These are phyloP conservation scores for Streptanthus diversifolius DNA, from an alignment of 345 rosid genomes.

Conservation along the genomic window DNA sequence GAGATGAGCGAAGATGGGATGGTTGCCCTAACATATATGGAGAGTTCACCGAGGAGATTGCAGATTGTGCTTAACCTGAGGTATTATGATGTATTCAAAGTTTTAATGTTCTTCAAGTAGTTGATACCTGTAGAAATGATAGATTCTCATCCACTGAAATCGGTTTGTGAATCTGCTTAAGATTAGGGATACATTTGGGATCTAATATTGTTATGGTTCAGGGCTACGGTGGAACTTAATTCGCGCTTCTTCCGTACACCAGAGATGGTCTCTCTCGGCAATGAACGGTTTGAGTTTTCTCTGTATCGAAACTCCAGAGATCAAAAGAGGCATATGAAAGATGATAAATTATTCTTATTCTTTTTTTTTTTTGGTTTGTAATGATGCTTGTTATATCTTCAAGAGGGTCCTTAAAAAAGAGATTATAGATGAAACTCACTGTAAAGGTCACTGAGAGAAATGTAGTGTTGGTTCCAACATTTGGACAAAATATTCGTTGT, in stretches of 20 bases:
- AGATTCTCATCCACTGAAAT: not conserved
- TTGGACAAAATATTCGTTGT: conserved; percentile 5
- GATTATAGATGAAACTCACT: conserved; percentile 3
- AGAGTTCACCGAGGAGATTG: conserved; percentile 50
- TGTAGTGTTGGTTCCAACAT: conserved; percentile 8
- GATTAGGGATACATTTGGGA: not conserved
- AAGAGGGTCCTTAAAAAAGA: not conserved
- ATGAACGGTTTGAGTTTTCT: not conserved
- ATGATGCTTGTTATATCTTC: not conserved
- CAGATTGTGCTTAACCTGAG: conserved; percentile 39
- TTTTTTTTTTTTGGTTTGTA: not conserved
- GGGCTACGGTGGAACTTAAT: conserved; percentile 3
- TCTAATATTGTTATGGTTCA: conserved; percentile 5
- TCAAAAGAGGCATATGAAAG: conserved; percentile 10
- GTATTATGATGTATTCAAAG: conserved; percentile 15
- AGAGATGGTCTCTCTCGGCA: not conserved
- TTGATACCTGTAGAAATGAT: not conserved
- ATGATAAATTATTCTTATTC: not conserved
- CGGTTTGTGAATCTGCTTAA: not conserved
- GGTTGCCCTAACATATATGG: conserved; percentile 81
- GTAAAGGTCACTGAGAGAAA: conserved; percentile 21
- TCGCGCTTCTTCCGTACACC: not conserved
- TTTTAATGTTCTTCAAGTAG: not conserved
- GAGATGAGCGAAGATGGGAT: conserved; percentile 61
- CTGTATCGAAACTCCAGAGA: not conserved